Evolutionary conservation across 768 basidiomycete species (phyloP).

Genomic region (Rubroboletus satanas): DNA sequence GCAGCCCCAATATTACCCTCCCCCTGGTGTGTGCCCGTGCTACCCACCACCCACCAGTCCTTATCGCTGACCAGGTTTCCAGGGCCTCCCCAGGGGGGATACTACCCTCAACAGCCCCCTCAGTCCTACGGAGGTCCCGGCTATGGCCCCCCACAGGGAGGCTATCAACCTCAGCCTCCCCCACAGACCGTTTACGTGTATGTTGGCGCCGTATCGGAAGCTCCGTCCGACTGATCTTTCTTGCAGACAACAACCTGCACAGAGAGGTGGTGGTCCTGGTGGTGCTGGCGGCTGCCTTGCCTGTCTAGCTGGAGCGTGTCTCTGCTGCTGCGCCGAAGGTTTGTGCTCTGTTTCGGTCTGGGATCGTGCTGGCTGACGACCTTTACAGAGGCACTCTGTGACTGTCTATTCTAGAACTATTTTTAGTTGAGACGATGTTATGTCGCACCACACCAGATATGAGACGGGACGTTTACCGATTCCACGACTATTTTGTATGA

Average conservation of each 20-base stretch:
- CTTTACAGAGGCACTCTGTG: conserved; percentile 59
- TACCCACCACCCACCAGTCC: not conserved
- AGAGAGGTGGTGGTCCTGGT: conserved; percentile 32
- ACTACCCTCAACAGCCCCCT: conserved; percentile 72
- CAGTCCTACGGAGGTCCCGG: conserved; percentile 60
- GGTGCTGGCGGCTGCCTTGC: conserved; percentile 39
- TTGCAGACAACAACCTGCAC: conserved; percentile 39
- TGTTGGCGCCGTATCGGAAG: conserved; percentile 25
- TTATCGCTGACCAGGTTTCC: conserved; percentile 39
- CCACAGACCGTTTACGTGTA: conserved; percentile 83
- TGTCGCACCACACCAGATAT: conserved; percentile 15
- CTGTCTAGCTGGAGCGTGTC: conserved; percentile 44
- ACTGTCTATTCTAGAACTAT: conserved; percentile 52
- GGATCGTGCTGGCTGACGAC: conserved; percentile 24
- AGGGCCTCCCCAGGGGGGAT: conserved; percentile 56
- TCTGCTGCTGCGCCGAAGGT: conserved; percentile 55
- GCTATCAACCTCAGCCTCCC: conserved; percentile 59
- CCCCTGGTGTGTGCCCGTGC: conserved; percentile 39
- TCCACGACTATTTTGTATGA: conserved; percentile 19
- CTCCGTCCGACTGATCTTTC: not conserved
- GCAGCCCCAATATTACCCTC: conserved; percentile 54
- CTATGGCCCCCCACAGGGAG: conserved; percentile 26
- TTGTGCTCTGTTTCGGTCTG: conserved; percentile 21
- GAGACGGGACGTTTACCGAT: conserved; percentile 8
- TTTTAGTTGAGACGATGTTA: conserved; percentile 4